Evolutionary conservation across 495 filamentous ascomycete species (phyloP).

Genomic region (Tuber indicum): DNA sequence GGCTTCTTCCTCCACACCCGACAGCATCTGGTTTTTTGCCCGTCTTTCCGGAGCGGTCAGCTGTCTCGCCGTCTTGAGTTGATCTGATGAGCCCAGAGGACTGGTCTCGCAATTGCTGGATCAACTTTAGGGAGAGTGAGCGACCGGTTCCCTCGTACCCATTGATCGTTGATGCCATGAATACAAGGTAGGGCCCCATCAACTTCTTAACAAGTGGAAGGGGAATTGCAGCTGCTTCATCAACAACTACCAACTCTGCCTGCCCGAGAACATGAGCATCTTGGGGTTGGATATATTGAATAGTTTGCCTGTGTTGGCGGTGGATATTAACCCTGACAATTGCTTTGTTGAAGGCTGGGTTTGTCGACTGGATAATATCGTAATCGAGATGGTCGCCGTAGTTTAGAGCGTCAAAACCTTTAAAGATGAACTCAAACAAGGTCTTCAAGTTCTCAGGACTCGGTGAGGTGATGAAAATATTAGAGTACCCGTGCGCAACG

Average conservation of each 20-base stretch:
- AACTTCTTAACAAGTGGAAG: constrained; percentile 85
- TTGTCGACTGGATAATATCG: constrained; percentile 95
- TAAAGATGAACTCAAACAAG: constrained; percentile 96
- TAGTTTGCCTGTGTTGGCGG: constrained; percentile 91
- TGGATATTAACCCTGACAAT: constrained; percentile 96
- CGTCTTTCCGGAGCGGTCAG: constrained; percentile 65
- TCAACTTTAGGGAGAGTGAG: constrained; percentile 90
- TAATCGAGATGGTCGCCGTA: constrained; percentile 96
- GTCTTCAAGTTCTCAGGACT: constrained; percentile 98
- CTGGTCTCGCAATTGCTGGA: constrained; percentile 94
- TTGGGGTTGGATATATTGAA: constrained; percentile 95
- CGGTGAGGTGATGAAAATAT: constrained; percentile 98
- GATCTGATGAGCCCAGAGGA: constrained; percentile 58
- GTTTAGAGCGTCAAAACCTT: constrained; percentile 88
- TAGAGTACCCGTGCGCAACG: constrained; percentile 92
- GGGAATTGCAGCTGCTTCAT: constrained; percentile 96
- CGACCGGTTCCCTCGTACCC: constrained; percentile 97
- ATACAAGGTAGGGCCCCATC: constrained; percentile 96
- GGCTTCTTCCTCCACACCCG: constrained; percentile 62
- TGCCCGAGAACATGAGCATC: constrained; percentile 92
- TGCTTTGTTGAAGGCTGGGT: constrained; percentile 98
- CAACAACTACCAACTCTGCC: constrained; percentile 91
- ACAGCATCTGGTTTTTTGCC: constrained; percentile 57
- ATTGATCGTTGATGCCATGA: constrained; percentile 99
- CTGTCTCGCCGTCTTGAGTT: constrained; percentile 57